Percentiles rank a stretch among this genome's conserved stretches.
phyloP scores from a whole-genome alignment of 345 rosid species.

The Anacardium occidentale region DNA sequence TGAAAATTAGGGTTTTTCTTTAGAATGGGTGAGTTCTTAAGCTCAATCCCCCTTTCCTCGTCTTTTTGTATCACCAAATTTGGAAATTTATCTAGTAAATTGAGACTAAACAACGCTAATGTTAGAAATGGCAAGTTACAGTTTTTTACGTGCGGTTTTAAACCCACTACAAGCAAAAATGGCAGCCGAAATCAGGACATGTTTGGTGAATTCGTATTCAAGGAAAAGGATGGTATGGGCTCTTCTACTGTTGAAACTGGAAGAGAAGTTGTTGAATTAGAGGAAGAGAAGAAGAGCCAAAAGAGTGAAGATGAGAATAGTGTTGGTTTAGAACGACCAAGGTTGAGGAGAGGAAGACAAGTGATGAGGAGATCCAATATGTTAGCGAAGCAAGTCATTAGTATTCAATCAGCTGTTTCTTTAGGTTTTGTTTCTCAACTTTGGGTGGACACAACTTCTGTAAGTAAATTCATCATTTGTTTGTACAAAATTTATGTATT shows the following conservation, averaged over 20 bases:
- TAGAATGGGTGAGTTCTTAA: background rate
- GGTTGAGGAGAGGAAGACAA: slow-evolving; percentile 41
- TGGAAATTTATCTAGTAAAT: background rate
- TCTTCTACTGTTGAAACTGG: slow-evolving; percentile 20
- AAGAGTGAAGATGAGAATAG: slow-evolving; percentile 14
- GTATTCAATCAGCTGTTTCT: slow-evolving; percentile 67
- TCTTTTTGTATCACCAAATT: background rate
- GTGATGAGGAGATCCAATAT: slow-evolving; percentile 57
- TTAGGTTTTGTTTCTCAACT: slow-evolving; percentile 82
- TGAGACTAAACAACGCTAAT: slow-evolving; percentile 3
- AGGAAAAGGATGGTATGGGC: slow-evolving; percentile 25
- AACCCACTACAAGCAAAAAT: slow-evolving; percentile 19
- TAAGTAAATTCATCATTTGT: slow-evolving; percentile 30
- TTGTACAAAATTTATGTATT: too few species aligned
- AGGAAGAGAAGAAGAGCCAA: slow-evolving; percentile 16
- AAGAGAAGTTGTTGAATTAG: slow-evolving; percentile 21
- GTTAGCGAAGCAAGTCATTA: slow-evolving; percentile 83
- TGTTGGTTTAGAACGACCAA: slow-evolving; percentile 17
- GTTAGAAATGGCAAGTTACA: slow-evolving; percentile 21
- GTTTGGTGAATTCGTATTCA: slow-evolving; percentile 36
- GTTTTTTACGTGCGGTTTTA: background rate
- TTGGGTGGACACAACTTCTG: slow-evolving; percentile 72
- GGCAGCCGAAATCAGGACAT: slow-evolving; percentile 5
- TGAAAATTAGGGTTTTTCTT: slow-evolving; percentile 9
- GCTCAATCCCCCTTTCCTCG: background rate